Evolutionary conservation across 176 grass and related monocot species (phyloP).

Genomic region (Chloris gayana): DNA sequence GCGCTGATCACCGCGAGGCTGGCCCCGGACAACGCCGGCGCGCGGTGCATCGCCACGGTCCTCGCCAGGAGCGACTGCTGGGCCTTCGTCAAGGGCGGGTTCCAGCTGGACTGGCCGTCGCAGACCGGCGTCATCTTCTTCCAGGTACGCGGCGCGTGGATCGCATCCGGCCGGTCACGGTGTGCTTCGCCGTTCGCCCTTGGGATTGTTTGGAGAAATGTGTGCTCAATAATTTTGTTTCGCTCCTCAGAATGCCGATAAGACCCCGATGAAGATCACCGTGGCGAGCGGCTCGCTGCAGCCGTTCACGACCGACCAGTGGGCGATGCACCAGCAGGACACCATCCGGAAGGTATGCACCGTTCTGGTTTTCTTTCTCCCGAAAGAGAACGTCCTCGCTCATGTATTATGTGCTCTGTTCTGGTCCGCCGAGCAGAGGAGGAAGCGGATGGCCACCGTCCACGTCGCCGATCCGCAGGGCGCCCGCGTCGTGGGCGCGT

Average conservation of each 20-base stretch:
- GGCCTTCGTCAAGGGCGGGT: slow-evolving; percentile 87
- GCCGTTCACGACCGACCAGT: slow-evolving; percentile 76
- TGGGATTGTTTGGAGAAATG: neutral
- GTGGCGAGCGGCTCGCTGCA: slow-evolving; percentile 68
- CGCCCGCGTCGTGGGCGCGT: slow-evolving; percentile 61
- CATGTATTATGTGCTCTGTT: slow-evolving; percentile 23
- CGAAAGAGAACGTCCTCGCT: too few species aligned
- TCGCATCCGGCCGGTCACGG: neutral
- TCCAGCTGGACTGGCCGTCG: slow-evolving; percentile 64
- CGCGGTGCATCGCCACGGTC: slow-evolving; percentile 73
- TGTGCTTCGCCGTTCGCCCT: neutral
- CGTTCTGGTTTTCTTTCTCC: too few species aligned
- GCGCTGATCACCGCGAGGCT: slow-evolving; percentile 76
- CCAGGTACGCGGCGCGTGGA: slow-evolving; percentile 36
- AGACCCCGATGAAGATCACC: slow-evolving; percentile 70
- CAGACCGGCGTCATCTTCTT: slow-evolving; percentile 73
- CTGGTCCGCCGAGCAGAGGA: slow-evolving; percentile 50
- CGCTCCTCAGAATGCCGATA: slow-evolving; percentile 62
- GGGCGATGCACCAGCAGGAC: slow-evolving; percentile 80
- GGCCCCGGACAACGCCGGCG: slow-evolving; percentile 64
- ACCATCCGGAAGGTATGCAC: slow-evolving; percentile 89
- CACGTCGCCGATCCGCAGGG: slow-evolving; percentile 77
- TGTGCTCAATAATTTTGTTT: neutral
- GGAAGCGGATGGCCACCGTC: slow-evolving; percentile 71
- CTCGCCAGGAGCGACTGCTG: slow-evolving; percentile 77